Evolutionary conservation across 495 filamentous ascomycete genomes (phyloP), one percentile per base, ranked within the genome.

Genomic region (Letharia columbiana): DNA sequence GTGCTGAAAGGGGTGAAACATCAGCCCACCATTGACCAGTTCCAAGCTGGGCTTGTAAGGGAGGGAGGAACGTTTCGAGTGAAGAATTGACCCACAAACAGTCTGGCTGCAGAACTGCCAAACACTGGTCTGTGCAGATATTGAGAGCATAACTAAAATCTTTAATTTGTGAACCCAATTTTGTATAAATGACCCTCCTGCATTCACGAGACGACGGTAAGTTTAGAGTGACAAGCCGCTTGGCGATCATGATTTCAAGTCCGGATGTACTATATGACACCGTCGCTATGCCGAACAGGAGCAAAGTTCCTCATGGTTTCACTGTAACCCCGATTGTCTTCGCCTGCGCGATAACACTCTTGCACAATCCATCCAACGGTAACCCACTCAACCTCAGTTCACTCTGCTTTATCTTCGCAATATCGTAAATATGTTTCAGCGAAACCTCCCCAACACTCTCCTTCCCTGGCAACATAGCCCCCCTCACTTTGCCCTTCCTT

Each of bases 391-490:
- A 79, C 64, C 94, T 80, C 62, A 86, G 79, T 79, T 98, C 94
- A 63, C 82, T 78, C 67, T 91, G 85, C 82, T 99, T 99, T 77
- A 98, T 96, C 80, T 90, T 89, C 72, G 94, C 94, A 76, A 99
- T 99, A 81, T 98, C 93, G 74, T 93, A 97, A 59, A 99, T 78
- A 78, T 99, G 94, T 81, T 99, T 99, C 72, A 99, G 79, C 66
- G 89, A 92, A 50, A 98, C 82, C 18, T 83, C 84, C 64, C 95
- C 94, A 50, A 92, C 84, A 45, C 77, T 84, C 71, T 94, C 91
- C 66, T 88, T 84, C n/a, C 89, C 89, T 17, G 89, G 87, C 40
- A 84, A 85, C 77, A 84, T 86, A 3, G 91, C 88, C 13, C 91
- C 94, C 70, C 87, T 89, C 63, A 90, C 76, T 68, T 89, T 89